Conservation (phyloP, 805 yeast species). For the Lachancea sp. region DNA sequence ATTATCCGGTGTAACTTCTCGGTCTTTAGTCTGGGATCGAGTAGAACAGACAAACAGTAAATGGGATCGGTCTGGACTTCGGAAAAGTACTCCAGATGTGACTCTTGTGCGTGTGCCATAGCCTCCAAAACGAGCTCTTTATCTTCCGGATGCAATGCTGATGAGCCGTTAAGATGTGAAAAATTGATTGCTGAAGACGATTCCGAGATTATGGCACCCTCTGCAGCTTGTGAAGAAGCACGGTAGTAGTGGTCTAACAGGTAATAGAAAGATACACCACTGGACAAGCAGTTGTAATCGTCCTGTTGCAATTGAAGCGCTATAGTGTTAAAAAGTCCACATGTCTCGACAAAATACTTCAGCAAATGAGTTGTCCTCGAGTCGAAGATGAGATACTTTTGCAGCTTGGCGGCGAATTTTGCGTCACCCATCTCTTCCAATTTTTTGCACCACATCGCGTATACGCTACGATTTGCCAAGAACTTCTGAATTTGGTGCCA, state of each 20-base stretch:
- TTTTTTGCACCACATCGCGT: neutral
- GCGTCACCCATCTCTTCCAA: neutral
- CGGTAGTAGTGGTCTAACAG: constrained; percentile 5
- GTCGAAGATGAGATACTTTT: neutral
- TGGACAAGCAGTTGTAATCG: constrained; percentile 1
- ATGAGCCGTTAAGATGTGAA: constrained; percentile 6
- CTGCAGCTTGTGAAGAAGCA: neutral
- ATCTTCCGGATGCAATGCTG: constrained; percentile 1
- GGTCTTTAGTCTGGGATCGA: constrained; percentile 8
- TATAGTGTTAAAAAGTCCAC: neutral
- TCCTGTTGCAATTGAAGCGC: constrained; percentile 1
- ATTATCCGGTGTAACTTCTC: neutral
- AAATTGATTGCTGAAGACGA: neutral
- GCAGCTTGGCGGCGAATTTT: neutral
- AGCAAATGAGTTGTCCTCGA: neutral
- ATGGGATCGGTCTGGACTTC: constrained; percentile 4
- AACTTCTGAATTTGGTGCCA: constrained; percentile 7
- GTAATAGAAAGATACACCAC: constrained; percentile 2
- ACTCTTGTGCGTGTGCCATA: neutral
- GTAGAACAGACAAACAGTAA: constrained; percentile 4
- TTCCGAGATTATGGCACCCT: neutral
- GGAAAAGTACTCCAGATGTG: neutral
- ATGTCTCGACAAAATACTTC: constrained; percentile 3
- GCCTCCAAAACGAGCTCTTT: constrained; percentile 9
- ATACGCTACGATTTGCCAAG: neutral